Evolutionary conservation across 1,139 yeast species (phyloP).

Genomic region (Suhomyces anneliseae): DNA sequence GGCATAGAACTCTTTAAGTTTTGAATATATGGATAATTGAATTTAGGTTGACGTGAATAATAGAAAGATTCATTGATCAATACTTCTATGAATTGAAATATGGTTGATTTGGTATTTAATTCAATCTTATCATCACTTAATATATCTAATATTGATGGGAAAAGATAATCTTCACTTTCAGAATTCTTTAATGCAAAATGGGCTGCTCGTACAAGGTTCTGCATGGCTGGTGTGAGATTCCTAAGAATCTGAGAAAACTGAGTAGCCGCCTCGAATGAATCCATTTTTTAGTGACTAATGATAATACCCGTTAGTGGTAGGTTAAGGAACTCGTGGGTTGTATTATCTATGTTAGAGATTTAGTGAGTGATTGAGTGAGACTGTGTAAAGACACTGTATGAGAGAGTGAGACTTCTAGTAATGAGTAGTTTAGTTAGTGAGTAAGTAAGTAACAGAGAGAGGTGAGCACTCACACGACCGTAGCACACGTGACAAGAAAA

Average conservation of each 20-base stretch:
- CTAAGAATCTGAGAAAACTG: slow-evolving; percentile 64
- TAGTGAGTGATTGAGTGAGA: no score
- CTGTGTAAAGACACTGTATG: no score
- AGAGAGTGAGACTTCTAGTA: no score
- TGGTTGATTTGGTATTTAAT: slow-evolving; percentile 62
- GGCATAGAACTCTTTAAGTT: slow-evolving; percentile 44
- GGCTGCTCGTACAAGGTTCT: slow-evolving; percentile 54
- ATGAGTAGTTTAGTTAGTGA: no score
- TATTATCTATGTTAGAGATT: no score
- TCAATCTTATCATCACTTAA: slow-evolving; percentile 50
- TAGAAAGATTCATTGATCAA: slow-evolving; percentile 42
- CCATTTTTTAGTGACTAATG: slow-evolving; percentile 48
- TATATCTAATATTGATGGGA: slow-evolving; percentile 69
- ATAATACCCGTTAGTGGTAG: no score
- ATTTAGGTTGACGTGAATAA: slow-evolving; percentile 33
- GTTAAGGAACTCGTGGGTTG: no score
- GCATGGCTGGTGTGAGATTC: slow-evolving; percentile 61
- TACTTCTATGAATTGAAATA: slow-evolving; percentile 68
- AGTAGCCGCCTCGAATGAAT: slow-evolving; percentile 74
- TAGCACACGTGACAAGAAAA: neutral
- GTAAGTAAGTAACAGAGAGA: neutral
- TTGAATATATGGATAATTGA: slow-evolving; percentile 48
- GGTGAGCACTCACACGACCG: neutral
- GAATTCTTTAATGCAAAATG: slow-evolving; percentile 58
- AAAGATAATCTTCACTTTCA: slow-evolving; percentile 70